Conservation (phyloP, 768 basidiomycete genomes). For the Tubosaeta sp. region DNA sequence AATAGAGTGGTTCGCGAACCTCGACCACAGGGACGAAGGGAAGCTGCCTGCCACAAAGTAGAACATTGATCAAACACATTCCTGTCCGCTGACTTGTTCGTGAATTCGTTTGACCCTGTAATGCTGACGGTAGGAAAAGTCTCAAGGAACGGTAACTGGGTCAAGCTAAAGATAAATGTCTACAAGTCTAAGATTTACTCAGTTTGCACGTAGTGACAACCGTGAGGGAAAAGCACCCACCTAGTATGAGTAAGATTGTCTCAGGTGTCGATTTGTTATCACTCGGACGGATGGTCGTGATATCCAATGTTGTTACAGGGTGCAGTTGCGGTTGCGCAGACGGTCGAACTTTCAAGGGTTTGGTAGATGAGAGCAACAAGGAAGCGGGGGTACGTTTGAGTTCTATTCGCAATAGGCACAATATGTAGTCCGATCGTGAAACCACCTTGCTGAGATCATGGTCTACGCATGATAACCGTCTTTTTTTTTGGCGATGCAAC, state of each 20-base stretch:
- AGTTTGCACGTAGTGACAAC: constrained; percentile 46
- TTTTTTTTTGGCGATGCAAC: too few species aligned
- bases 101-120: too few species aligned
- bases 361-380: constrained; percentile 53
- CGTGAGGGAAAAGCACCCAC: constrained; percentile 32
- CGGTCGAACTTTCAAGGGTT: constrained; percentile 37
- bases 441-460: too few species aligned
- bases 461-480: too few species aligned
- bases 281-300: constrained; percentile 47
- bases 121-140: constrained; percentile 31
- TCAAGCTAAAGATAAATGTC: background rate
- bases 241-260: constrained; percentile 41
- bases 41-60: constrained; percentile 54
- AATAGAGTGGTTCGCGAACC: constrained; percentile 57
- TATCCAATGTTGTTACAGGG: constrained; percentile 32
- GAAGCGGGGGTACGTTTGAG: constrained; percentile 27
- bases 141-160: background rate
- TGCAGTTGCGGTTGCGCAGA: constrained; percentile 45
- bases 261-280: constrained; percentile 59
- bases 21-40: constrained; percentile 55
- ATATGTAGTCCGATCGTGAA: background rate
- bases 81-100: too few species aligned
- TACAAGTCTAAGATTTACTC: constrained; percentile 36
- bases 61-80: too few species aligned
- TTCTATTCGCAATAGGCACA: background rate